Base-by-base conservation (phyloP, 2,329 filamentous ascomycete species). In the Colletotrichum sp. region DNA sequence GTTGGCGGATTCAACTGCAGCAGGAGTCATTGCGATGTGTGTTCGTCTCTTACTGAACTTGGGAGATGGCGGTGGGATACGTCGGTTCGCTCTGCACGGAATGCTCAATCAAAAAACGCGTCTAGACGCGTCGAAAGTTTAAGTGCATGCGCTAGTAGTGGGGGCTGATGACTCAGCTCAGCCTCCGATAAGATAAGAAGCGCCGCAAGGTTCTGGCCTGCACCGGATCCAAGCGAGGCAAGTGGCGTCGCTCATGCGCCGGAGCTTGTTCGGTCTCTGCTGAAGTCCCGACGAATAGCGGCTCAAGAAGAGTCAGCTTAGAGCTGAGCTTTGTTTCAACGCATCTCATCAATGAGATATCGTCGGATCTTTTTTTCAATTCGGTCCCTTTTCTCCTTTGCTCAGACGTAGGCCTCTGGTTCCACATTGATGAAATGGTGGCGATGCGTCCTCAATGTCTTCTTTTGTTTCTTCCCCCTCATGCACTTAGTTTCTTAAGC, bases 301-400 rank as follows among this genome's bases (percentile, higher is more conserved):
- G 34, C 16, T 55, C 47, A 51, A 15, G 15, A 31, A 18, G 55
- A 51, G 51, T 29, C 47, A 64, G 43, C 65, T n/a, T 34, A 31
- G 62, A 73, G 71, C 68, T 74, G 69, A 72, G 55, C 47, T 57
- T 57, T 31, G 72, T 74, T 72, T 72, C 57, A 71, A 72, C 68
- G n/a, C 62, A 66, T 63, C 47, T 67, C 33, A 51, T 63, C 21
- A 54, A 43, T 54, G 71, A 27, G 21, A 38, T 59, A 29, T 70
- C 68, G 43, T 73, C 68, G 43, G 38, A 66, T 73, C 62, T 72
- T 58, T n/a, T 31, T 18, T 33, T 33, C 54, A 9, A 24, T 27
- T 57, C 57, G 18, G 57, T 51, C 57, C 62, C 68, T n/a, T 18
- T 51, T 57, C 43, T 43, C 38, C 21, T 62, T 27, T 66, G 61